A percentile compares a stretch with the other conserved stretches of the same genome.
phyloP scores from a whole-genome alignment of 441 rosid genomes.

The Omphalea diandra region DNA sequence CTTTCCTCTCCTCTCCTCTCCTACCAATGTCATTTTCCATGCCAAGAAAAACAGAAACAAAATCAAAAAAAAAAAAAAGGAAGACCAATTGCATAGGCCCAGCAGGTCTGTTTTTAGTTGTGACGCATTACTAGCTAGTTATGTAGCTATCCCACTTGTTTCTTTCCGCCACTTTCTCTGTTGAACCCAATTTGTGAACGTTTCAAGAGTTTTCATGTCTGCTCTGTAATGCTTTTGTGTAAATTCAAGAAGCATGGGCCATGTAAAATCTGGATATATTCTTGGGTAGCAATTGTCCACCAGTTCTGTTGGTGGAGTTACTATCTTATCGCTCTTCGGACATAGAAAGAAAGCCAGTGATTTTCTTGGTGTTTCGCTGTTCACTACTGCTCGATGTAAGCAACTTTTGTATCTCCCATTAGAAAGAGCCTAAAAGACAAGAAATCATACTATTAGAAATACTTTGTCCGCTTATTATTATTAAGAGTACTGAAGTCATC shows the following conservation, averaged over 20 bases:
- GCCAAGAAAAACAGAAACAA: neutral
- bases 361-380: conserved; percentile 67
- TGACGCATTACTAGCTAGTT: neutral
- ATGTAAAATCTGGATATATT: conserved; percentile 84
- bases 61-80: neutral
- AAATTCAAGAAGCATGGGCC: conserved; percentile 86
- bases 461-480: too few relatives aligned
- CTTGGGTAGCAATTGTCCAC: conserved; percentile 48
- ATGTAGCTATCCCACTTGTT: too few relatives aligned
- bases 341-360: conserved; percentile 94
- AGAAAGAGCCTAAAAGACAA: conserved; percentile 83
- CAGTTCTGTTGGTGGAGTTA: conserved; percentile 70
- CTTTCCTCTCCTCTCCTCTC: neutral
- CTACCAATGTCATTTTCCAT: conserved; percentile 25
- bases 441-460: too few relatives aligned
- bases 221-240: conserved; percentile 98
- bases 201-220: conserved; percentile 88
- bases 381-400: conserved; percentile 93
- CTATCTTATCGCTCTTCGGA: conserved; percentile 72
- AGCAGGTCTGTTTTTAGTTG: conserved; percentile 8
- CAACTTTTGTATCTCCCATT: conserved; percentile 90
- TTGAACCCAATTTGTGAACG: conserved; percentile 72
- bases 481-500: too few relatives aligned
- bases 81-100: conserved; percentile 8
- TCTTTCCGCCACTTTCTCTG: conserved; percentile 20